A percentile compares a stretch with the other conserved stretches of the same genome.
phyloP scores from a whole-genome alignment of 2,329 filamentous ascomycete species.

The Akanthomyces uredinophilus region DNA sequence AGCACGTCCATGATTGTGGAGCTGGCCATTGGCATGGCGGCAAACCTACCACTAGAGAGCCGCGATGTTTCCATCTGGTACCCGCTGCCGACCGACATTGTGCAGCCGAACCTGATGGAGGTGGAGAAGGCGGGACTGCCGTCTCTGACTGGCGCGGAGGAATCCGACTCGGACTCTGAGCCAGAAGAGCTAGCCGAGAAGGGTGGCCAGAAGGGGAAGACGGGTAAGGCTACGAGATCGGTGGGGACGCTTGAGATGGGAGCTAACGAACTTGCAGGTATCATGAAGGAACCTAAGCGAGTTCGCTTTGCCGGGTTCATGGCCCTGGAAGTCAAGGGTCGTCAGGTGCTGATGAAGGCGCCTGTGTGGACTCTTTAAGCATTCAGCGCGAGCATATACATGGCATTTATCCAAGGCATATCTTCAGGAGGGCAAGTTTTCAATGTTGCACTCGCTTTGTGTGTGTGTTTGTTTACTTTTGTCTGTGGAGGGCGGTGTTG shows the following conservation, averaged over 20 bases:
- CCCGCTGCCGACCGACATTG: constrained; percentile 67
- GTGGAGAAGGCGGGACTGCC: constrained; percentile 69
- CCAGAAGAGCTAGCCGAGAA: constrained; percentile 36
- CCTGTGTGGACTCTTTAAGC: constrained; percentile 59
- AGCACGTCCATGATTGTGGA: constrained; percentile 91
- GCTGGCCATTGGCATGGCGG: constrained; percentile 77
- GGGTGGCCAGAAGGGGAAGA: constrained; percentile 37
- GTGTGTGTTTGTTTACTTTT: background rate
- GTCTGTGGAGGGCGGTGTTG: background rate
- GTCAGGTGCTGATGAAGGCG: constrained; percentile 70
- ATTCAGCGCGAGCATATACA: constrained; percentile 8
- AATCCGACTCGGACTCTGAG: constrained; percentile 30
- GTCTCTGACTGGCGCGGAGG: constrained; percentile 45
- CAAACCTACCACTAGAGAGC: constrained; percentile 84
- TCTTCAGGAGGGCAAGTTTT: background rate
- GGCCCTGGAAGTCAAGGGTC: constrained; percentile 67
- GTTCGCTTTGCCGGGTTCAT: constrained; percentile 74
- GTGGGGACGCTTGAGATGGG: constrained; percentile 4
- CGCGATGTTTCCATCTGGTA: constrained; percentile 86
- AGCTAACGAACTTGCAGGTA: constrained; percentile 30
- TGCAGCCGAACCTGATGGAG: constrained; percentile 77
- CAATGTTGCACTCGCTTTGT: background rate
- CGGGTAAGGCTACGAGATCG: constrained; percentile 30
- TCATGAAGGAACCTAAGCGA: constrained; percentile 45
- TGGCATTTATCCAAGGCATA: constrained; percentile 5